Percentiles rank a stretch among this genome's conserved stretches.
Conservation (phyloP, 2,329 filamentous ascomycete genomes). For the Aspergillus luchuensis region DNA sequence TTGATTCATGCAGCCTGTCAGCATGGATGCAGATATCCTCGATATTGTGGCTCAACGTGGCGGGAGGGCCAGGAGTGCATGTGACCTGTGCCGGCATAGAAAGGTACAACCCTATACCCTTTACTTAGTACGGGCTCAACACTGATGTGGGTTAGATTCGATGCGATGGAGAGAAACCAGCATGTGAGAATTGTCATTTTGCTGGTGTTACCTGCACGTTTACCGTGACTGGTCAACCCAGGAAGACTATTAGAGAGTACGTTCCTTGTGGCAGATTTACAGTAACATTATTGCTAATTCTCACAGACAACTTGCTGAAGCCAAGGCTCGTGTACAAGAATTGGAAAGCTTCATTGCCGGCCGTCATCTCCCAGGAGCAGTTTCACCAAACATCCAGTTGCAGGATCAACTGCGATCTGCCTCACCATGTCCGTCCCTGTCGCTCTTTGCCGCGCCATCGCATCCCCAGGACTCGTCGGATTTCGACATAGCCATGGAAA, state of each 20-base stretch:
- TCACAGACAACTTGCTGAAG: conserved; percentile 22
- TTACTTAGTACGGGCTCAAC: neutral
- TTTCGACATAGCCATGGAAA: conserved; percentile 5
- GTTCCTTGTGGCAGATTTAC: neutral
- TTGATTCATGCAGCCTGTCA: neutral
- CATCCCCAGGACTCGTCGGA: neutral
- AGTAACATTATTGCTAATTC: neutral
- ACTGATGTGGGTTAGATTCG: conserved; percentile 23
- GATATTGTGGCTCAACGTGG: neutral
- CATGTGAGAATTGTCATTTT: conserved; percentile 30
- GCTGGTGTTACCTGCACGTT: conserved; percentile 26
- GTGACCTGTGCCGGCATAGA: conserved; percentile 27
- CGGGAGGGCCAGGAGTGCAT: conserved; percentile 20
- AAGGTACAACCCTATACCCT: conserved; percentile 20
- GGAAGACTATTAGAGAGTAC: conserved; percentile 28
- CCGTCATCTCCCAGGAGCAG: neutral
- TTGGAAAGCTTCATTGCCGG: conserved; percentile 9
- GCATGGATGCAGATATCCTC: neutral
- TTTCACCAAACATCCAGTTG: no score
- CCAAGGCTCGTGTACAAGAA: conserved; percentile 17
- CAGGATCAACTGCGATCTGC: neutral
- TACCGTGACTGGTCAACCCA: conserved; percentile 13
- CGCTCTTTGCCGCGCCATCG: neutral
- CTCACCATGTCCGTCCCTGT: neutral
- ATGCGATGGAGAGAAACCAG: conserved; percentile 28